These are phyloP conservation scores for Nepenthes mirabilis DNA, from an alignment of 148 eudicot genomes.

Conservation along the genomic window DNA sequence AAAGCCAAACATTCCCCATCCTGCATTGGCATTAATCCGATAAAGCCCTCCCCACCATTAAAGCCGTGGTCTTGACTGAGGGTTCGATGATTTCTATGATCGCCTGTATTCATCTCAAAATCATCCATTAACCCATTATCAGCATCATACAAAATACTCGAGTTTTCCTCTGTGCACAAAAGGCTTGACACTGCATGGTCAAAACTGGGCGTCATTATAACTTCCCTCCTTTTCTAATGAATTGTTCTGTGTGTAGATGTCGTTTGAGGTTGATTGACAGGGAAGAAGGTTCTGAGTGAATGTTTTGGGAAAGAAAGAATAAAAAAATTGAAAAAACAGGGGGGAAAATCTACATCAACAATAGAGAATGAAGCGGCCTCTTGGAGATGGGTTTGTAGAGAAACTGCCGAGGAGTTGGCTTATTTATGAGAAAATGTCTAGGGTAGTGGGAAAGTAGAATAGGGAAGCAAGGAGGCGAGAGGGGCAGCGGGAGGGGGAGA, in stretches of 20 bases:
- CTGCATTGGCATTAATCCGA: slow-evolving; percentile 14
- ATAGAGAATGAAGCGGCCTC: background rate
- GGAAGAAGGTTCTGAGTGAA: too few species aligned
- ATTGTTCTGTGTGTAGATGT: too few species aligned
- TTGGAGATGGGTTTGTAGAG: background rate
- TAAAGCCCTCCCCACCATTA: slow-evolving; percentile 11
- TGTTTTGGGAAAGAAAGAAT: too few species aligned
- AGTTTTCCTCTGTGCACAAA: slow-evolving; percentile 44
- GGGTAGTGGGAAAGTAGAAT: too few species aligned
- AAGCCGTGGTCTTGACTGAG: slow-evolving; percentile 13
- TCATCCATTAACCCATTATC: background rate
- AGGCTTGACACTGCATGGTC: slow-evolving; percentile 41
- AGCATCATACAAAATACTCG: slow-evolving; percentile 27
- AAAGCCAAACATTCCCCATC: slow-evolving; percentile 40
- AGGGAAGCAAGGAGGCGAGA: too few species aligned
- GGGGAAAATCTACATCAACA: too few species aligned
- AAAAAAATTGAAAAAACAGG: too few species aligned
- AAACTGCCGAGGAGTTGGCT: too few species aligned
- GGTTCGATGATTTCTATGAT: slow-evolving; percentile 4
- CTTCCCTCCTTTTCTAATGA: too few species aligned
- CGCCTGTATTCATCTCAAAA: slow-evolving; percentile 18
- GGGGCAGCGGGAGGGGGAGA: too few species aligned
- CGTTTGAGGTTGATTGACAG: too few species aligned
- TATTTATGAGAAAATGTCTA: too few species aligned
- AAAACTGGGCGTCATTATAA: slow-evolving; percentile 46